Evolutionary conservation across 345 rosid genomes (phyloP), one percentile per base, ranked within the genome.

Genomic region (Eucalyptus curtisii): DNA sequence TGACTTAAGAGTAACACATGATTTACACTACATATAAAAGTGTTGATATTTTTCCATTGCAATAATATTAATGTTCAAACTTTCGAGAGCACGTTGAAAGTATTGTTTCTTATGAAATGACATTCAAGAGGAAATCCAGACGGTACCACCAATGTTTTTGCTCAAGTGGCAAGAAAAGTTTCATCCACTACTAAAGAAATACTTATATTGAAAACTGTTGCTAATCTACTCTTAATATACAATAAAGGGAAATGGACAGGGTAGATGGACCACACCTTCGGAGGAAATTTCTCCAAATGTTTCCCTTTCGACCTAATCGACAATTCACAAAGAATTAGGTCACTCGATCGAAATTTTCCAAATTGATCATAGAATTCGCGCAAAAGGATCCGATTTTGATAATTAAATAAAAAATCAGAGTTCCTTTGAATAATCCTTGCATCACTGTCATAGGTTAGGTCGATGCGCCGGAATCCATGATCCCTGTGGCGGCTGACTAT

Each of bases 41-140:
- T 8, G 0, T 40, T 1, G 0, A 10, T 22, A 25, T 76, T 3
- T 37, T 37, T 37, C 13, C 27, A 15, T 37, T 2, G 4, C 2
- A 0, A 40, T 37, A 20, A 2, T 19, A 40, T 20, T 13, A 12
- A 2, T 3, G 47, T 37, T 10, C 7, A 10, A 5, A 76, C 82
- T 76, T 76, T 37, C 1, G 8, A 76, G 10, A 37, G 2, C 47
- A 33, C 4, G 3, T 17, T 11, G 13, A 37, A 71, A 71, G 45
- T 4, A 37, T 6, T 11, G 30, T 76, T 76, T 40, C 47, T 76
- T 20, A 19, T 13, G 1, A 10, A 76, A 20, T 40, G 30, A 3
- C 24, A 76, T 40, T 10, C 7, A 1, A 10, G 47, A 20, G 82
- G 82, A 76, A 76, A 76, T 76, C 13, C 15, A 11, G 4, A 76